phyloP scores from a whole-genome alignment of 2,329 filamentous ascomycete genomes.

The Volutella citrinella region DNA sequence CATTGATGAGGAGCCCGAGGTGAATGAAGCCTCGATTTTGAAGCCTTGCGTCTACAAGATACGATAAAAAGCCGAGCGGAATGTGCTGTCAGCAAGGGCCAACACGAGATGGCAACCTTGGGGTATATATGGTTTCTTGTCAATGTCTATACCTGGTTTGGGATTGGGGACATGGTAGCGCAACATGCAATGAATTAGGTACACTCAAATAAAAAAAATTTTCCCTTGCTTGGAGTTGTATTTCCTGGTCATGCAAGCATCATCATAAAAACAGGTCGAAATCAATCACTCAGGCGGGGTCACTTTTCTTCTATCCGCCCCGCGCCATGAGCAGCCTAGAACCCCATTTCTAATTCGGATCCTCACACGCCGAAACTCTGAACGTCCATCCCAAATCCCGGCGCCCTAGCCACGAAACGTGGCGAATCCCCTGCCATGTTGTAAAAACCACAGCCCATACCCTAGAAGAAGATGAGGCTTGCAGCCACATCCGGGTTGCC shows the following conservation, averaged over 20 bases:
- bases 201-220: too few relatives aligned
- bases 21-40: slow-evolving; percentile 63
- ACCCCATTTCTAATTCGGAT: slow-evolving; percentile 21
- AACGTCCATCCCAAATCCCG: slow-evolving; percentile 5
- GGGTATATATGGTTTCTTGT: not conserved
- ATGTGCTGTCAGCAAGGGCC: too few relatives aligned
- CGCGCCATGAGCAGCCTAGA: slow-evolving; percentile 8
- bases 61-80: slow-evolving; percentile 45
- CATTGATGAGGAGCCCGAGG: slow-evolving; percentile 57
- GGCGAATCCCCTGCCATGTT: slow-evolving; percentile 10
- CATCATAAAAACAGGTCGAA: slow-evolving; percentile 6
- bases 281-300: slow-evolving; percentile 12
- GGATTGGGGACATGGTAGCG: too few relatives aligned
- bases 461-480: slow-evolving; percentile 66
- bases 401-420: slow-evolving; percentile 6
- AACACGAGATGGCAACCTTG: too few relatives aligned
- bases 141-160: slow-evolving; percentile 11
- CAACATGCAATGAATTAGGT: too few relatives aligned
- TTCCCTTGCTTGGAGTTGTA: too few relatives aligned
- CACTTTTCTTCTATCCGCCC: slow-evolving; percentile 20
- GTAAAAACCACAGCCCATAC: too few relatives aligned
- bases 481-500: slow-evolving; percentile 91
- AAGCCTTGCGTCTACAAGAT: slow-evolving; percentile 98
- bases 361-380: slow-evolving; percentile 11
- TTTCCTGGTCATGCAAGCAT: slow-evolving; percentile 13